phyloP scores from a whole-genome alignment of 2,329 filamentous ascomycete genomes.

The Cercospora sp. region DNA sequence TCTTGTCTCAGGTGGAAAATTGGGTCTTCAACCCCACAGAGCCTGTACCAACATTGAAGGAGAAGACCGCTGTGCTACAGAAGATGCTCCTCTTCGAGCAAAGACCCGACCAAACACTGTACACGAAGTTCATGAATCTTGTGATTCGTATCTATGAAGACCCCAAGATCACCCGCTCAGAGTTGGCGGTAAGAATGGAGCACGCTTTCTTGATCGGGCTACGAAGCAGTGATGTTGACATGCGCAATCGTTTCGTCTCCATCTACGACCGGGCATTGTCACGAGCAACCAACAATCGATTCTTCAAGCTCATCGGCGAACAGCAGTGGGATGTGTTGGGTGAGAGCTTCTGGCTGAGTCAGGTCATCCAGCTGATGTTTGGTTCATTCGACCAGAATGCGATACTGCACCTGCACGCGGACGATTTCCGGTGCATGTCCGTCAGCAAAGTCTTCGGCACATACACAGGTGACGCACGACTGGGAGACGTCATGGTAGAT shows the following conservation, averaged over 20 bases:
- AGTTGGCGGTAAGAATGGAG: slow-evolving; percentile 95
- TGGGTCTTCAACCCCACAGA: slow-evolving; percentile 97
- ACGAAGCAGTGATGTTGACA: slow-evolving; percentile 87
- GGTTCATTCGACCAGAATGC: slow-evolving; percentile 85
- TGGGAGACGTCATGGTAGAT: slow-evolving; percentile 70
- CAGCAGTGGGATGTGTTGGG: slow-evolving; percentile 97
- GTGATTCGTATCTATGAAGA: slow-evolving; percentile 99
- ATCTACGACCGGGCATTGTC: slow-evolving; percentile 95
- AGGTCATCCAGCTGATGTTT: slow-evolving; percentile 89
- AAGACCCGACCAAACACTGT: slow-evolving; percentile 75
- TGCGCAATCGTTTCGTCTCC: slow-evolving; percentile 93
- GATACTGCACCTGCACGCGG: slow-evolving; percentile 73
- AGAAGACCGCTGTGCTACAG: slow-evolving; percentile 97
- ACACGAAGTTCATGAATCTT: slow-evolving; percentile 90
- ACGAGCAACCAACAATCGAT: slow-evolving; percentile 83
- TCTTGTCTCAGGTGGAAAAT: slow-evolving; percentile 86
- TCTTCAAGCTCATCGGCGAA: slow-evolving; percentile 83
- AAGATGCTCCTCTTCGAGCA: slow-evolving; percentile 98
- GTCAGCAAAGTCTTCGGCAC: slow-evolving; percentile 71
- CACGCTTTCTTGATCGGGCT: slow-evolving; percentile 97
- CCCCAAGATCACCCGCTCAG: slow-evolving; percentile 88
- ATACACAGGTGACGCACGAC: slow-evolving; percentile 69
- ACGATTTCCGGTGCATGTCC: slow-evolving; percentile 80
- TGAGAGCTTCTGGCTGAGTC: slow-evolving; percentile 95
- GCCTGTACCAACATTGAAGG: slow-evolving; percentile 94